Base-by-base conservation (phyloP, 1,139 yeast genomes). In the Taiozyma sp. region DNA sequence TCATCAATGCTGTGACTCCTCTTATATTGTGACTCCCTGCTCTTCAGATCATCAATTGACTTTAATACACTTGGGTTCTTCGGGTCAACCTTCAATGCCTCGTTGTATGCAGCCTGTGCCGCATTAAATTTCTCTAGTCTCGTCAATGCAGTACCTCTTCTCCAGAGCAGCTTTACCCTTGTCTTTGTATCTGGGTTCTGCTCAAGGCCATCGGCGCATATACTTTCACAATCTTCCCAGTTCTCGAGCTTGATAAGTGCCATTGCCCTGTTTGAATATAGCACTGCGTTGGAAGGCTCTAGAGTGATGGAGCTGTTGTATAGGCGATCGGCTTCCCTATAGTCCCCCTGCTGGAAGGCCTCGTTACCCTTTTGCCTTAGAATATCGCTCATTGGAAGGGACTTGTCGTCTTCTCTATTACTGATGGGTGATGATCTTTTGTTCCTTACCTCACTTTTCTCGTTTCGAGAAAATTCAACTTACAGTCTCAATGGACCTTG, bases 241-340 rank as follows among this genome's bases (percentile, higher is more conserved):
- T 77, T 75, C 8, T 73, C 67, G 6, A 85, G 68, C 58, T 84
- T 81, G 49, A 87, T 66, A 57, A 81, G 76, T 30, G 90, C 79
- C 64, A 88, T 84, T 3, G 97, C 95, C 49, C 91, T 72, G 66
- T 91, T 91, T 14, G 96, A 83, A 64, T 79, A 85, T 6, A 88
- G 72, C 6, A 85, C 76, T 0, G 96, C 76, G 59, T 84, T 82
- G 5, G 62, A 51, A 0, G 81, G 76, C 53, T 82, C 85, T 44
- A 78, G 52, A 10, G 69, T 72, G 42, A 88, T 74, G 5, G 96
- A 95, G 55, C 79, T 79, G 4, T 85, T 69, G 65, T 91, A 91
- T 4, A 76, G 68, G 40, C 73, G 68, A 9, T 81, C 78, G 1
- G 97, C 96, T 44, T 72, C 71, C 4, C 64, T 66, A 61, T 70